Base-by-base conservation (phyloP, 495 filamentous ascomycete genomes). In the Aspergillus sclerotiicarbonarius region DNA sequence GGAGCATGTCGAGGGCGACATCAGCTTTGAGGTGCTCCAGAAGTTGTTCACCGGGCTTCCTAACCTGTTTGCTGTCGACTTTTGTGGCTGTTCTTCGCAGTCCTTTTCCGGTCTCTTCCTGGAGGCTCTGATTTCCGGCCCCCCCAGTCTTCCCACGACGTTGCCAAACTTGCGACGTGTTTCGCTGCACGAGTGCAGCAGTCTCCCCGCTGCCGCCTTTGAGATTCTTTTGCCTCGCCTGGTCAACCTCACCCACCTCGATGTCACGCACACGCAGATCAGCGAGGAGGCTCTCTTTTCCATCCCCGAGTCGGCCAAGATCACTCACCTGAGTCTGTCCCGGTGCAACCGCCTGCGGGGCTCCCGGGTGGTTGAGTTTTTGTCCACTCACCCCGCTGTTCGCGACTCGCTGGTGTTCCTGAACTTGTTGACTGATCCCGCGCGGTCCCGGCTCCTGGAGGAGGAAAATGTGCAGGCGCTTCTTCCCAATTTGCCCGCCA, bases 1-100 rank as follows among this genome's bases (percentile, higher is more conserved):
- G 71, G 90, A 96, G 70, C 88, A 93, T 59, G 71, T 96, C 51
- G 90, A 93, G 66, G 86, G 90, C 41, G 91, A 96, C 60, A 71
- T 96, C 31, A 81, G 84, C 62, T 76, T 75, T 19, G 78, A 82
- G 18, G 86, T 96, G 31, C 71, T 96, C 55, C 76, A 76, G 53
- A 90, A 90, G 72, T 67, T 96, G 31, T 86, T 90, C 54, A 83
- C 81, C 47, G 80, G 75, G 8, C 73, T 94, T 16, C 84, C 86
- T 6, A 85, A 85, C 52, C 65, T 96, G 31, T 74, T 82, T 62
- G 89, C 85, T 0, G 60, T 94, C 50, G 91, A 96, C 67, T 88
- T 94, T 60, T 92, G 88, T 66, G 91, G 87, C 54, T 88, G 87
- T 67, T 88, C 87, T 16, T 87, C 87, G n/a, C 73, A 78, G 31